Evolutionary conservation across 1,284 basidiomycete genomes (phyloP), one percentile per base, ranked within the genome.

Genomic region (Fomitopsis schrenkii): DNA sequence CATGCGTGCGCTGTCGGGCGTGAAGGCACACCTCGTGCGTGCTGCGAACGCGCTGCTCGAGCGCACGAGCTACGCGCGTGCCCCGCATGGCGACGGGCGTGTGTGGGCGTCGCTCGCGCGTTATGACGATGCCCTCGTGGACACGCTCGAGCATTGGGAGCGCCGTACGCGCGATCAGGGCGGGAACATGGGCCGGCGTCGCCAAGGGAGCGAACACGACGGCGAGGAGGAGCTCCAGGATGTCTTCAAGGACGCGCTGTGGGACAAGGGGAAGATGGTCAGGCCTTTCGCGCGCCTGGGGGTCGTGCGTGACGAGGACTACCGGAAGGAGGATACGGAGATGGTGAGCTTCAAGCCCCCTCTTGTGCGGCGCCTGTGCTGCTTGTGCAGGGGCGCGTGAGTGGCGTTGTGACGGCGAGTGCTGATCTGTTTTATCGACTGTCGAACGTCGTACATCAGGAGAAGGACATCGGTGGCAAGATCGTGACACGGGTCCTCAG

Each of bases 201-300:
- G 67, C 50, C 63, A 65, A 30, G 78, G 77, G 0, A 73, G 76
- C 1, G 81, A 77, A 30, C 66, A 68, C 62, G 68, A 76, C 63
- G 73, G 71, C 6, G 76, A 69, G 9, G 78, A 78, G 58, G 74
- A 69, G 57, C 66, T 82, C 58, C 68, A 65, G 44, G 75, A 79
- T 60, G 67, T 82, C 50, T 91, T 86, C 66, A 70, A 67, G 62
- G 79, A 76, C 54, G 85, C 80, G 14, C 77, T 68, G 63, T 92
- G 89, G 86, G 92, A 94, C 70, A 78, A 76, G 54, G 74, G 72
- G 57, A 93, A 93, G 79, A 93, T 93, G 91, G 85, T 93, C 50
- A 75, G 80, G 59, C 83, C 82, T 61, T 93, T 93, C 74, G 87
- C 88, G 3, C 79, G 83, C 64, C 75, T 93, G 72, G 83, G 82